Evolutionary conservation across 2,329 filamentous ascomycete genomes (phyloP).

Genomic region (Thermomyces lanuginosus): DNA sequence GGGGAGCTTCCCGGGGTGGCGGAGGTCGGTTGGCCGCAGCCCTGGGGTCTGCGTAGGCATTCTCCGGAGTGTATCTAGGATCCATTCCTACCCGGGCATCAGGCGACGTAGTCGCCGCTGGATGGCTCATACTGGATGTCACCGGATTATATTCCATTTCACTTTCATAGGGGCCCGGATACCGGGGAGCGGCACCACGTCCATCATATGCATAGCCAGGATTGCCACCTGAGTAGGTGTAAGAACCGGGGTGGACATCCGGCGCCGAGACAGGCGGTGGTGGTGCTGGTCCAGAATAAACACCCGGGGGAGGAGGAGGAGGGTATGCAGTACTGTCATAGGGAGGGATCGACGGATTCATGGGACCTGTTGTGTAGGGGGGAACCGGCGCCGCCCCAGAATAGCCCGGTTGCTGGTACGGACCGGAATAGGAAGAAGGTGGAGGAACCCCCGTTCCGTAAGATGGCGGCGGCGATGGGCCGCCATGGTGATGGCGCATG

Average conservation of each 20-base stretch:
- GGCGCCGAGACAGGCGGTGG: conserved; percentile 23
- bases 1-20: conserved; percentile 22
- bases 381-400: conserved; percentile 19
- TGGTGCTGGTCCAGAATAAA: conserved; percentile 13
- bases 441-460: conserved; percentile 20
- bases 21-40: conserved; percentile 20
- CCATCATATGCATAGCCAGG: conserved; percentile 23
- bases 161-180: conserved; percentile 27
- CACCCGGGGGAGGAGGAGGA: conserved; percentile 9
- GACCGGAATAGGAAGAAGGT: conserved; percentile 21
- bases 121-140: conserved; percentile 25
- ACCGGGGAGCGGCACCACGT: conserved; percentile 26
- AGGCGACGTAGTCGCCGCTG: conserved; percentile 21
- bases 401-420: conserved; percentile 17
- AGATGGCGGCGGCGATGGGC: conserved; percentile 22
- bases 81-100: conserved; percentile 29
- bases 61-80: conserved; percentile 27
- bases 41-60: conserved; percentile 17
- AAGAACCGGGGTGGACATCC: conserved; percentile 21
- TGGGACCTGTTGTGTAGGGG: conserved; percentile 18
- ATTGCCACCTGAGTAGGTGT: conserved; percentile 19
- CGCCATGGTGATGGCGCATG: conserved; percentile 18
- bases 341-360: too few species aligned
- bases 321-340: conserved; percentile 16
- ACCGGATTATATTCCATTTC: conserved; percentile 26